These are phyloP conservation scores for Pseudogymnoascus sp. DNA, from an alignment of 2,329 filamentous ascomycete genomes.

Conservation along the genomic window DNA sequence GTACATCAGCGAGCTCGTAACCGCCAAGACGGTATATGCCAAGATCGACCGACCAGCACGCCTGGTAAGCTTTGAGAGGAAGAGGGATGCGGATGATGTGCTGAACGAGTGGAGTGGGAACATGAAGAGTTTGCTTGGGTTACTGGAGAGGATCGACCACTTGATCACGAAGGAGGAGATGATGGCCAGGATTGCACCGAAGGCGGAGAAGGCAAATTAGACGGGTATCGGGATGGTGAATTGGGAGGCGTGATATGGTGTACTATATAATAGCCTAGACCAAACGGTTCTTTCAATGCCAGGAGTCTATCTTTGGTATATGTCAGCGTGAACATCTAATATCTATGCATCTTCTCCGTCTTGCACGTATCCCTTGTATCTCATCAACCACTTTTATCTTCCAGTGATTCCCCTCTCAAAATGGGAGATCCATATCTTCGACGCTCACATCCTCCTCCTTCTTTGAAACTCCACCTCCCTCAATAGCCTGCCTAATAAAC, in stretches of 20 bases:
- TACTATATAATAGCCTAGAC: slow-evolving; percentile 29
- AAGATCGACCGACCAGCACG: slow-evolving; percentile 93
- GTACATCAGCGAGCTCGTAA: slow-evolving; percentile 96
- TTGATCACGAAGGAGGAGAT: slow-evolving; percentile 99
- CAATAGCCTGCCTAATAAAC: slow-evolving; percentile 52
- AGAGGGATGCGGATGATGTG: slow-evolving; percentile 88
- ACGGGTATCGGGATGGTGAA: neutral
- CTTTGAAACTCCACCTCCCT: slow-evolving; percentile 15
- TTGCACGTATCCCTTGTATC: slow-evolving; percentile 10
- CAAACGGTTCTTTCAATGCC: slow-evolving; percentile 22
- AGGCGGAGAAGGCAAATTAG: slow-evolving; percentile 22
- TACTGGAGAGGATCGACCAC: slow-evolving; percentile 89
- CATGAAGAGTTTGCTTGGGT: slow-evolving; percentile 85
- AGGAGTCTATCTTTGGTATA: slow-evolving; percentile 12
- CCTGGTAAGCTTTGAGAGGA: slow-evolving; percentile 90
- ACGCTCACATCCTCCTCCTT: slow-evolving; percentile 47
- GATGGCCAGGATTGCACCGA: slow-evolving; percentile 93
- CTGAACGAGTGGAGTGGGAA: slow-evolving; percentile 98
- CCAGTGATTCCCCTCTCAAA: slow-evolving; percentile 31
- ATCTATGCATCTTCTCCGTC: slow-evolving; percentile 18
- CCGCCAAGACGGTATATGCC: slow-evolving; percentile 94
- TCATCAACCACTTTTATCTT: neutral
- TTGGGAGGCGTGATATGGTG: slow-evolving; percentile 2
- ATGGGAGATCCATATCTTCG: slow-evolving; percentile 64
- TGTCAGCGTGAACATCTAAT: slow-evolving; percentile 11